These are phyloP conservation scores for Pseudohalonectria lignicola DNA, from an alignment of 2,329 filamentous ascomycete species.

Conservation along the genomic window DNA sequence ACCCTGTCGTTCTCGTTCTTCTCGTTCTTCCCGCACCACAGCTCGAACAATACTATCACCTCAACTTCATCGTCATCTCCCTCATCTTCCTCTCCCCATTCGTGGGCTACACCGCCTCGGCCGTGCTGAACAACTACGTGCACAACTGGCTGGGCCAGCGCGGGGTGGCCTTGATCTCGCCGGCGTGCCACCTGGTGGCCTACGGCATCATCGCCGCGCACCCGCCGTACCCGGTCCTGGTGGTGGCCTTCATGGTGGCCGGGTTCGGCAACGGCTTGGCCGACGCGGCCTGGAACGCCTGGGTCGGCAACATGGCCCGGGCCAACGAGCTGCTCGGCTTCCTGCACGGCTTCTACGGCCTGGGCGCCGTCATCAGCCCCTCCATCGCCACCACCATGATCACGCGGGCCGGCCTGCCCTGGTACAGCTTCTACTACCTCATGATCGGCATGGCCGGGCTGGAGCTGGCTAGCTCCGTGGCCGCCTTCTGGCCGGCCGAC, in stretches of 20 bases:
- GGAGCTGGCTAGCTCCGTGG: constrained; percentile 39
- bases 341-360: constrained; percentile 60
- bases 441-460: constrained; percentile 51
- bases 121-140: constrained; percentile 52
- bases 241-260: constrained; percentile 52
- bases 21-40: constrained; percentile 15
- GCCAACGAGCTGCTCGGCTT: constrained; percentile 65
- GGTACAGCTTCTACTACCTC: constrained; percentile 69
- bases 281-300: constrained; percentile 49
- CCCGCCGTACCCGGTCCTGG: constrained; percentile 57
- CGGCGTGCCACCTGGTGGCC: constrained; percentile 49
- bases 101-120: constrained; percentile 51
- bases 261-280: constrained; percentile 64
- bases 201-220: constrained; percentile 57
- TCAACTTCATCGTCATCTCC: constrained; percentile 53
- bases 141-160: constrained; percentile 58
- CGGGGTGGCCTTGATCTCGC: constrained; percentile 57
- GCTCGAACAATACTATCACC: constrained; percentile 50
- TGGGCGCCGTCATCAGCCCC: constrained; percentile 59
- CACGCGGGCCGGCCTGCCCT: constrained; percentile 46
- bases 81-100: constrained; percentile 58
- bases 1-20: too few relatives aligned
- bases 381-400: constrained; percentile 65
- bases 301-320: constrained; percentile 59
- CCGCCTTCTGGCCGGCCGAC: constrained; percentile 54